These are phyloP conservation scores for Neotropicomus parvogracilis DNA, from an alignment of 1,284 basidiomycete species.

Conservation along the genomic window DNA sequence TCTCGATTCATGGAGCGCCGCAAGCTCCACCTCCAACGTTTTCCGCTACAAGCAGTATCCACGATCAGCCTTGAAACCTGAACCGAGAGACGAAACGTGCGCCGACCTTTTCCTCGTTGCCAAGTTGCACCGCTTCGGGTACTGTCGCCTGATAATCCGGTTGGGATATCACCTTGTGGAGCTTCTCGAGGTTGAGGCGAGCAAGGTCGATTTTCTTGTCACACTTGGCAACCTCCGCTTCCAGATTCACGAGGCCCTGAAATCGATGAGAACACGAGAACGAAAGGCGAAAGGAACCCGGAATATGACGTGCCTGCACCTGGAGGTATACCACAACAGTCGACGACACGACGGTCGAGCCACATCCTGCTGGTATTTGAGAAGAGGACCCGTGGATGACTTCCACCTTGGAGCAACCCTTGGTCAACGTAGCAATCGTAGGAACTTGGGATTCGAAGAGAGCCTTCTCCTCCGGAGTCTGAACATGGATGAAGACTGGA, in stretches of 20 bases:
- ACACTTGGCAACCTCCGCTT: conserved; percentile 80
- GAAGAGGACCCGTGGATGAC: conserved; percentile 53
- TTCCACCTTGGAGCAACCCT: conserved; percentile 77
- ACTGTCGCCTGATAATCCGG: conserved; percentile 78
- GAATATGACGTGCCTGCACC: conserved; percentile 61
- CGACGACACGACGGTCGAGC: conserved; percentile 75
- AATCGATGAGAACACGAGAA: neutral
- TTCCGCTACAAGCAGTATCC: conserved; percentile 43
- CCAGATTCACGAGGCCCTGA: conserved; percentile 82
- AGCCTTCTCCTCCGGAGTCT: conserved; percentile 57
- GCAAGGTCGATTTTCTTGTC: conserved; percentile 83
- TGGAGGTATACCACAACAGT: conserved; percentile 78
- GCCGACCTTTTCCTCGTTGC: conserved; percentile 77
- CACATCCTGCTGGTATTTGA: conserved; percentile 86
- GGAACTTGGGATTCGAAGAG: conserved; percentile 71
- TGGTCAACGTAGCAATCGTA: conserved; percentile 82
- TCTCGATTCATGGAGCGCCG: conserved; percentile 54
- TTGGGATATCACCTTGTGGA: conserved; percentile 70
- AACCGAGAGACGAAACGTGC: conserved; percentile 17
- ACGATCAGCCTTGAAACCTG: neutral
- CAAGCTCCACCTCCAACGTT: conserved; percentile 62
- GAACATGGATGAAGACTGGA: conserved; percentile 78
- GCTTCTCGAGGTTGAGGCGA: conserved; percentile 68
- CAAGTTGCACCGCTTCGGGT: conserved; percentile 68
- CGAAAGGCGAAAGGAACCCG: neutral